Percentiles rank a stretch among this genome's conserved stretches.
phyloP scores from a whole-genome alignment of 176 grass and related monocot genomes.

The Typha latifolia region DNA sequence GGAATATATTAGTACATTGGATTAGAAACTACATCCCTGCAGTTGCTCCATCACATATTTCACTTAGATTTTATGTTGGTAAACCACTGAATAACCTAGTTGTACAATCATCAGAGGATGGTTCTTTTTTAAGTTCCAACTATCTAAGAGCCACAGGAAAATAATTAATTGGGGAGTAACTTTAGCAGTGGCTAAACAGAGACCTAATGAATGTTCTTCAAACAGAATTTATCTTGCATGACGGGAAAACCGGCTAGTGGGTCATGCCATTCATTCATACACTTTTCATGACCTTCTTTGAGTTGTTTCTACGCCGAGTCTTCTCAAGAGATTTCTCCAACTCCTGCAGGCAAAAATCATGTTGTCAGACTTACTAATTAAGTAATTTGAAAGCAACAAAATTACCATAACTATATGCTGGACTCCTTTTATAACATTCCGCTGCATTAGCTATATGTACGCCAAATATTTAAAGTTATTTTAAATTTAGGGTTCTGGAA shows the following conservation, averaged over 20 bases:
- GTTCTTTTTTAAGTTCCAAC: too few species aligned
- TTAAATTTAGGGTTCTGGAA: too few species aligned
- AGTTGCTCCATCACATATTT: too few species aligned
- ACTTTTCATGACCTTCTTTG: conserved; percentile 4
- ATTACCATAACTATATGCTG: neutral
- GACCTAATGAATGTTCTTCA: neutral
- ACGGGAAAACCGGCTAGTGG: neutral
- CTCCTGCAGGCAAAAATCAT: conserved; percentile 1
- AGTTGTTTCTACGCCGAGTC: conserved; percentile 4
- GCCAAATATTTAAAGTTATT: too few species aligned
- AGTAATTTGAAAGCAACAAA: neutral
- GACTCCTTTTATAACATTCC: too few species aligned
- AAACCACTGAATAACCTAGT: too few species aligned
- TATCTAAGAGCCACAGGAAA: neutral
- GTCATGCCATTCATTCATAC: neutral
- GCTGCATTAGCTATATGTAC: too few species aligned
- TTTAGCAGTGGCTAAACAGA: neutral
- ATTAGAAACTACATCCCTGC: too few species aligned
- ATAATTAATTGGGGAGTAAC: neutral
- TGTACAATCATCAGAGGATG: too few species aligned
- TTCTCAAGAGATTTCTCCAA: conserved; percentile 6
- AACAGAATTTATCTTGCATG: neutral
- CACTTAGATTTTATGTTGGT: too few species aligned
- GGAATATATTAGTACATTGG: too few species aligned
- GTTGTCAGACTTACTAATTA: neutral